phyloP scores from a whole-genome alignment of 2,329 filamentous ascomycete genomes.

The Pseudogymnoascus sp. region DNA sequence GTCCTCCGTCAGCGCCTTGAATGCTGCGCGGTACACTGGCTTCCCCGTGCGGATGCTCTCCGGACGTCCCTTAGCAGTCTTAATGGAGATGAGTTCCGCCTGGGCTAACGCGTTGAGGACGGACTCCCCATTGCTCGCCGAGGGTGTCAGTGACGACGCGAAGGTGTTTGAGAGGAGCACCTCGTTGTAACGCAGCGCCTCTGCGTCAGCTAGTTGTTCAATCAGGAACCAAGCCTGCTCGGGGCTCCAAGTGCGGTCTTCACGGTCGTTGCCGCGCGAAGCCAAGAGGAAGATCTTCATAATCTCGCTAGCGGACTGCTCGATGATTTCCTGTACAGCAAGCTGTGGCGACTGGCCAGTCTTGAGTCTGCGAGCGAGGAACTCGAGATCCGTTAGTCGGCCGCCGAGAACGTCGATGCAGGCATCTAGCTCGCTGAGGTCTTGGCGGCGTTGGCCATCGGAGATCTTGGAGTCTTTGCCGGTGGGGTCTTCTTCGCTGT shows the following conservation, averaged over 20 bases:
- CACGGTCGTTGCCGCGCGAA: constrained; percentile 32
- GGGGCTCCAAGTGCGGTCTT: constrained; percentile 60
- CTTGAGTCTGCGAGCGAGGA: constrained; percentile 81
- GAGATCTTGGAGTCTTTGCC: constrained; percentile 23
- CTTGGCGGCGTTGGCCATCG: constrained; percentile 26
- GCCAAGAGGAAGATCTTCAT: constrained; percentile 84
- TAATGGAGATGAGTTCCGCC: constrained; percentile 76
- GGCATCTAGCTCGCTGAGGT: constrained; percentile 66
- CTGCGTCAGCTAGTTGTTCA: constrained; percentile 62
- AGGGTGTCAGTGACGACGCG: constrained; percentile 43
- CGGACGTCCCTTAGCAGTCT: constrained; percentile 66
- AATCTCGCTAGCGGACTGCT: constrained; percentile 82
- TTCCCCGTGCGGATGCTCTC: constrained; percentile 70
- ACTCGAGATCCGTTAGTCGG: constrained; percentile 90
- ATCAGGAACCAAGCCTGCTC: constrained; percentile 90
- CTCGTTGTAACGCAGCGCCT: constrained; percentile 74
- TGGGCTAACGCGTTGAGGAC: constrained; percentile 75
- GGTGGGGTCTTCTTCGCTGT: constrained; percentile 33
- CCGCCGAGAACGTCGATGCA: constrained; percentile 80
- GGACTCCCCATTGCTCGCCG: constrained; percentile 55
- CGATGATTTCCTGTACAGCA: constrained; percentile 81
- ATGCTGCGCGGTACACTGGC: constrained; percentile 80
- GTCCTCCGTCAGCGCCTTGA: constrained; percentile 63
- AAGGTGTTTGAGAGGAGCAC: constrained; percentile 71
- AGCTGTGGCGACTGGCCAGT: constrained; percentile 73